Conservation (phyloP, 768 basidiomycete species). For the Gyrodon lividus region DNA sequence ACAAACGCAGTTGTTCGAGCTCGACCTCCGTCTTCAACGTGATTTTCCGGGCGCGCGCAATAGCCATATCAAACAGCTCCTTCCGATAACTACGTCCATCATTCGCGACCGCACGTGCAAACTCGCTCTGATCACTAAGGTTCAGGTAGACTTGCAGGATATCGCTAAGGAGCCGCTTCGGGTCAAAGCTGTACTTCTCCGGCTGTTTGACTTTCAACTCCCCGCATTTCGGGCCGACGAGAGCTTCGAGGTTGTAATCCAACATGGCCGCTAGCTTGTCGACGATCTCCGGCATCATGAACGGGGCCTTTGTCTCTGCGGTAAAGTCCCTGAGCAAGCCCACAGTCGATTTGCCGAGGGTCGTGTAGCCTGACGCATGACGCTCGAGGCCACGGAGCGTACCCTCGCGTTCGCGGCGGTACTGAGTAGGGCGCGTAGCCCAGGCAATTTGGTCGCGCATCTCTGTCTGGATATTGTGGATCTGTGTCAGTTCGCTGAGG, state of each 20-base stretch:
- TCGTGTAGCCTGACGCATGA: constrained; percentile 82
- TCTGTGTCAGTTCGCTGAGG: constrained; percentile 82
- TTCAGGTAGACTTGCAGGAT: constrained; percentile 91
- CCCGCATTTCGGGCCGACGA: constrained; percentile 86
- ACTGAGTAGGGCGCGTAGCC: constrained; percentile 60
- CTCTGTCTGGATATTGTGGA: constrained; percentile 80
- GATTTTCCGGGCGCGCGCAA: constrained; percentile 58
- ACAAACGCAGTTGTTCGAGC: constrained; percentile 62
- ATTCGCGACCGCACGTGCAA: constrained; percentile 84
- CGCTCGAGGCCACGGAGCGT: constrained; percentile 79
- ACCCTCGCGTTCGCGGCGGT: constrained; percentile 82
- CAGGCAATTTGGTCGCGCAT: constrained; percentile 77
- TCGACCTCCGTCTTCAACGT: constrained; percentile 76
- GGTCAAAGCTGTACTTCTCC: constrained; percentile 88
- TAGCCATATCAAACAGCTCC: constrained; percentile 79
- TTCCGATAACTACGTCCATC: constrained; percentile 91
- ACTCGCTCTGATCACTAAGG: constrained; percentile 74
- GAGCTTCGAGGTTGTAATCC: constrained; percentile 87
- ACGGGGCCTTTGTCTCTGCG: constrained; percentile 85
- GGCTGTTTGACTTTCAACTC: constrained; percentile 83
- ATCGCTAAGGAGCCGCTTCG: constrained; percentile 77
- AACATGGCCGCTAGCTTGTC: constrained; percentile 94
- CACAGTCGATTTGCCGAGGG: constrained; percentile 86
- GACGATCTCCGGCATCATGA: constrained; percentile 96
- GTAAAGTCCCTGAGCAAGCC: constrained; percentile 90